These are phyloP conservation scores for Venturia nashicola DNA, from an alignment of 2,329 filamentous ascomycete species.

Conservation along the genomic window DNA sequence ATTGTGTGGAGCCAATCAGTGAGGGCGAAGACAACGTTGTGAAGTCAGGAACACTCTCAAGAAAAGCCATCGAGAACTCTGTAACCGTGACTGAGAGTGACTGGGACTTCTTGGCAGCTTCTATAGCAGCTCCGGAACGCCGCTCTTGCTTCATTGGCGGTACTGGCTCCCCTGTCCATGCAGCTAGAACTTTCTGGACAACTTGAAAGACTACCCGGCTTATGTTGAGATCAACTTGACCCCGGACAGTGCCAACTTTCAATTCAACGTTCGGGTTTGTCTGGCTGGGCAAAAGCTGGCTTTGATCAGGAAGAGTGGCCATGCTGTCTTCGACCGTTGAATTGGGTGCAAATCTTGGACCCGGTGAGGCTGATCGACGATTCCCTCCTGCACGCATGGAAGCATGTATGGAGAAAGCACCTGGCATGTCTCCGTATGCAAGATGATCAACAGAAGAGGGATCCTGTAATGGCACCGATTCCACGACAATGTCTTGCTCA, in stretches of 20 bases:
- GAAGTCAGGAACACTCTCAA: neutral
- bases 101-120: neutral
- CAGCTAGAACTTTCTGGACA: neutral
- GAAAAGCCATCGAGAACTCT: slow-evolving; percentile 3
- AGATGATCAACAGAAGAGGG: neutral
- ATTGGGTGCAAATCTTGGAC: neutral
- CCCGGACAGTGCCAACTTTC: slow-evolving; percentile 22
- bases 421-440: slow-evolving; percentile 8
- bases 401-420: slow-evolving; percentile 5
- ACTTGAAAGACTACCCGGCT: slow-evolving; percentile 22
- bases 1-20: neutral
- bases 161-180: neutral
- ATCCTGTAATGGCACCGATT: neutral
- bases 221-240: slow-evolving; percentile 23
- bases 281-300: neutral
- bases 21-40: neutral
- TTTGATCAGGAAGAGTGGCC: neutral
- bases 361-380: neutral
- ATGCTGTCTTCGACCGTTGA: neutral
- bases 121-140: neutral
- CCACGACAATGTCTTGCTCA: neutral
- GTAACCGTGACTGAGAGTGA: neutral
- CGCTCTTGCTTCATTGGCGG: neutral
- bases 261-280: slow-evolving; percentile 14
- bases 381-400: neutral